Base-by-base conservation (phyloP, 306 rosid species). In the Phaseolus lunatus region DNA sequence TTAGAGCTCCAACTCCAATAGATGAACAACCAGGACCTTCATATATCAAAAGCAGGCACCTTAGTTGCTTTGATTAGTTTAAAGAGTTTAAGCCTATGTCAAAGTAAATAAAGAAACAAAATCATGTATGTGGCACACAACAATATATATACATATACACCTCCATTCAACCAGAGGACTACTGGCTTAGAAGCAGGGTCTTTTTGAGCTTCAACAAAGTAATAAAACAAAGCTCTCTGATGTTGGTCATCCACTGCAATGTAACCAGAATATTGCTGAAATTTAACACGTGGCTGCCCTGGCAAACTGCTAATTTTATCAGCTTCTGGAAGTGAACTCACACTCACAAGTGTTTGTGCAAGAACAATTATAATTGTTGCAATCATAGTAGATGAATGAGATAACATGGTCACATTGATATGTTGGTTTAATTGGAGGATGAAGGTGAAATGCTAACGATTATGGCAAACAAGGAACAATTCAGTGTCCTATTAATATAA, bases 11-110 rank as follows among this genome's bases (percentile, higher is more conserved):
- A 52, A 71, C 83, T 23, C 96, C 96, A 69, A 91, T 2, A 18
- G 93, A 91, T 15, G 91, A 91, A 85, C 96, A 91, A 23, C 89
- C 91, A 66, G 96, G 93, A 45, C 96, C 93, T 91, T 81, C 74
- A 61, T 33, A 18, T 5, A 12, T 54, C 67, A 66, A 31, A 67
- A 3, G 37, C 44, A 75, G 73, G 11, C 26, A 71, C 20, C 27
- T 50, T 15, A 79, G 64, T 19, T 26, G 5, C 35, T 22, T 45
- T 49, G 1, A 44, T 43, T 16, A 41, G 37, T 22, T 18, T 8
- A 47, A 31, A 13, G 5, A 12, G 27, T 54, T 5, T 16, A 16
- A 16, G 1, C 15, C 57, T 2, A 26, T 41, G 53, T 5, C 19
- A 54, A 54, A 16, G 41, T 15, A 23, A 31, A 72, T 12, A 52